These are phyloP conservation scores for Spergularia azorica DNA, from an alignment of 179 eudicot species.

Conservation along the genomic window DNA sequence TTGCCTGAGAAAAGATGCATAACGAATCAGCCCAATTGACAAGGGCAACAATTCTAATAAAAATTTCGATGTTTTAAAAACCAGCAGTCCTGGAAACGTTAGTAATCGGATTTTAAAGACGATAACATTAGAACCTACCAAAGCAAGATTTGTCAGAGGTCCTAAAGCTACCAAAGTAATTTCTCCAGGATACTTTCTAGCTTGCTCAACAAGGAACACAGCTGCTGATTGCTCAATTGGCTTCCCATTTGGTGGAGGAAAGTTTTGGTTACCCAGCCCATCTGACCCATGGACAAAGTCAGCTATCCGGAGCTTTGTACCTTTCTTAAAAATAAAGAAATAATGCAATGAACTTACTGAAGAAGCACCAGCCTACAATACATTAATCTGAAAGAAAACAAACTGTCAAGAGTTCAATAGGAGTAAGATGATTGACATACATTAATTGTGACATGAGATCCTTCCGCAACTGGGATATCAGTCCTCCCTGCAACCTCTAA, in stretches of 20 bases:
- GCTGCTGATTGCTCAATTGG: conserved; percentile 77
- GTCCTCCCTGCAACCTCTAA: conserved; percentile 86
- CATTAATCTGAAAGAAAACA: not conserved
- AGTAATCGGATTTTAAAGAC: not conserved
- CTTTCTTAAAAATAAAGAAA: conserved; percentile 55
- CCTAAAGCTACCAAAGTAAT: conserved; percentile 90
- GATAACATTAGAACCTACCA: conserved; percentile 52
- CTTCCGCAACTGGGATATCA: conserved; percentile 97
- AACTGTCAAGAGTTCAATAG: not conserved
- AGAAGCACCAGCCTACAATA: conserved; percentile 8
- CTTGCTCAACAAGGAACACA: conserved; percentile 68
- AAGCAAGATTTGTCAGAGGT: conserved; percentile 89
- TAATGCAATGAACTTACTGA: conserved; percentile 1
- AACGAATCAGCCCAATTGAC: not conserved
- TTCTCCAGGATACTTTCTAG: conserved; percentile 73
- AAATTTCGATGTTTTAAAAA: not conserved
- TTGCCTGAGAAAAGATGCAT: conserved; percentile 51
- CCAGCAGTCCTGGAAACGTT: not conserved
- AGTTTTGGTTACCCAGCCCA: conserved; percentile 97
- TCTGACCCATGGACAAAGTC: conserved; percentile 95
- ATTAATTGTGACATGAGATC: conserved; percentile 79
- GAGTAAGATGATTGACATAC: conserved; percentile 41
- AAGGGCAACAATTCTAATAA: not conserved
- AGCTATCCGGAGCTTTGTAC: conserved; percentile 90
- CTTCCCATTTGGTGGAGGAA: conserved; percentile 80